A percentile compares a stretch with the other conserved stretches of the same genome.
These are phyloP conservation scores for Trichoderma guizhouense DNA, from an alignment of 2,329 filamentous ascomycete species.

Conservation along the genomic window DNA sequence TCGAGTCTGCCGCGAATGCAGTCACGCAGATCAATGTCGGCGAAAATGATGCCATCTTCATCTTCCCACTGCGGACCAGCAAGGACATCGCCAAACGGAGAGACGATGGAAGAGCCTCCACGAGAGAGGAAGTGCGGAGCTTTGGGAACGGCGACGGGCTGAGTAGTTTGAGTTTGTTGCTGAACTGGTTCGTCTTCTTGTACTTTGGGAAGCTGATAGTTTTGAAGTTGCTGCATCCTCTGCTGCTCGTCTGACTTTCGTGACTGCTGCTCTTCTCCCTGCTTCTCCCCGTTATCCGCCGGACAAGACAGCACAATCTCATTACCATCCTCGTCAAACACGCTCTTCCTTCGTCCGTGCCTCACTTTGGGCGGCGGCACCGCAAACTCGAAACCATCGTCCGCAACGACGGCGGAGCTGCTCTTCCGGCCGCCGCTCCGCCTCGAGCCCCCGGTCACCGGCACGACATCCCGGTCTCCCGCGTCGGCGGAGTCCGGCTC, in stretches of 20 bases:
- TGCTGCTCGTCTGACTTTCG: neutral
- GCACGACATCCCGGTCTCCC: neutral
- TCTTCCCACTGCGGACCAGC: slow-evolving; percentile 84
- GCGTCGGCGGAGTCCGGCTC: neutral
- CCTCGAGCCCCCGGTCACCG: slow-evolving; percentile 8
- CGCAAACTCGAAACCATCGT: slow-evolving; percentile 48
- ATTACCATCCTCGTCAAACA: slow-evolving; percentile 53
- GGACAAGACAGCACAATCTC: slow-evolving; percentile 48
- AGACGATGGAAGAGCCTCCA: slow-evolving; percentile 80
- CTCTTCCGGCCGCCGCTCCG: slow-evolving; percentile 31
- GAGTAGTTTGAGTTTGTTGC: neutral
- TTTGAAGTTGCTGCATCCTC: neutral
- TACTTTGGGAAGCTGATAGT: neutral
- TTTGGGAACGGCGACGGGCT: neutral
- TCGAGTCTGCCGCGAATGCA: slow-evolving; percentile 79
- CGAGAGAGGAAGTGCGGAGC: slow-evolving; percentile 55
- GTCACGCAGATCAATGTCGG: slow-evolving; percentile 83
- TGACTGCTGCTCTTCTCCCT: neutral
- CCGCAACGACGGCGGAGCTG: slow-evolving; percentile 41
- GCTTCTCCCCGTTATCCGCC: slow-evolving; percentile 20
- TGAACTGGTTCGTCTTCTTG: neutral
- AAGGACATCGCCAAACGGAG: slow-evolving; percentile 74
- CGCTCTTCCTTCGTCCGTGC: slow-evolving; percentile 36
- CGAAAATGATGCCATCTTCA: slow-evolving; percentile 60
- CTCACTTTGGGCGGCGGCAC: slow-evolving; percentile 33